Conservation (phyloP, 108 stramenopile genomes). For the Parmales sp. region DNA sequence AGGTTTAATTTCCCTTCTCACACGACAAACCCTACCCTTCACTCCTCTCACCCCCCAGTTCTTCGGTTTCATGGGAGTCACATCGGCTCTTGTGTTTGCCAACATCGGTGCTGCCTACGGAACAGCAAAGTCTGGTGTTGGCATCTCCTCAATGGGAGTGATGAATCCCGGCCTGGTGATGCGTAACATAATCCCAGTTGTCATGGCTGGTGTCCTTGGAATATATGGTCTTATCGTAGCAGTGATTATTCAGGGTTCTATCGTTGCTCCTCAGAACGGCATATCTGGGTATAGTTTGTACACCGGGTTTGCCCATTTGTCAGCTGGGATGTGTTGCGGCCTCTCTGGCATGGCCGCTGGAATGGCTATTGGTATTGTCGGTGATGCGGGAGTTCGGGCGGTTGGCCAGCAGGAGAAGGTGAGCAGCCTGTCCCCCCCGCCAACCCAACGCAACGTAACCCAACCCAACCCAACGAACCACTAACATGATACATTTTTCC, state of each 20-base stretch:
- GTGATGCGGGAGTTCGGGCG: conserved; percentile 94
- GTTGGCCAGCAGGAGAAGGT: conserved; percentile 92
- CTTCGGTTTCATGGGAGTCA: conserved; percentile 7
- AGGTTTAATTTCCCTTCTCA: no score
- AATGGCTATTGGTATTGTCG: conserved; percentile 98
- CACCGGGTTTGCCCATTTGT: conserved; percentile 94
- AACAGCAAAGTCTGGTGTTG: conserved; percentile 80
- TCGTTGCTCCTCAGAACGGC: conserved; percentile 55
- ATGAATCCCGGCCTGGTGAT: conserved; percentile 96
- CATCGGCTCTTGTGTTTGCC: conserved; percentile 65
- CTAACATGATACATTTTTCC: neutral
- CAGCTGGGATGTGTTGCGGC: conserved; percentile 96
- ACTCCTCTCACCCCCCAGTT: neutral
- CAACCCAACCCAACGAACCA: neutral
- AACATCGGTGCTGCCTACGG: conserved; percentile 98
- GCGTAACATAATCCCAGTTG: conserved; percentile 98
- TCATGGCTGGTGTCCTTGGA: conserved; percentile 99
- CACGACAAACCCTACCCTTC: no score
- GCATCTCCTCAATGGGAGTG: conserved; percentile 94
- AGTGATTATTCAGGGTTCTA: conserved; percentile 87
- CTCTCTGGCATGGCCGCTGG: conserved; percentile 95
- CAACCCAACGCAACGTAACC: neutral
- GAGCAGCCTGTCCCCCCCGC: neutral
- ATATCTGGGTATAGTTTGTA: conserved; percentile 71
- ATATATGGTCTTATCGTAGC: conserved; percentile 99